Conservation (phyloP, 179 eudicot genomes). For the Gypsophila paniculata region DNA sequence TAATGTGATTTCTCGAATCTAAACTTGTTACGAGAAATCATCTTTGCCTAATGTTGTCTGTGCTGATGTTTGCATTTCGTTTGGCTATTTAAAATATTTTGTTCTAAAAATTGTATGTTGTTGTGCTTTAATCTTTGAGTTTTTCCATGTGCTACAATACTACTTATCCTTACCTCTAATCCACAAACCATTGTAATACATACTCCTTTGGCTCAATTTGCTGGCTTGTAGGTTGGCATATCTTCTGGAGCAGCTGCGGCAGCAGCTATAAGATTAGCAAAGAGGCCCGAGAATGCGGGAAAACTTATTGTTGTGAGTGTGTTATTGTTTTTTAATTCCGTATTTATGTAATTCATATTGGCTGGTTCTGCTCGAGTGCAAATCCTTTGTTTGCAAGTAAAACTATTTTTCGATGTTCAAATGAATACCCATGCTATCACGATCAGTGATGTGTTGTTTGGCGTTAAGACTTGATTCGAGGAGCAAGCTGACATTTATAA, state of each 20-base stretch:
- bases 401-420: neutral
- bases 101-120: neutral
- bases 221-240: constrained; percentile 52
- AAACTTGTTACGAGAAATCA: no score
- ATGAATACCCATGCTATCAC: no score
- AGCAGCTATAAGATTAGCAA: constrained; percentile 56
- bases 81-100: neutral
- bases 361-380: neutral
- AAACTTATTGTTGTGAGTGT: constrained; percentile 56
- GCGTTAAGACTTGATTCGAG: no score
- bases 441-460: no score
- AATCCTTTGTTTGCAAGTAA: constrained; percentile 5
- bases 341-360: neutral
- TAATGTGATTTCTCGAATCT: no score
- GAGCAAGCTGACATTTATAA: no score
- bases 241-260: constrained; percentile 83
- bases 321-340: neutral
- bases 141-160: neutral
- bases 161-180: neutral
- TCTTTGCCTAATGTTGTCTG: no score
- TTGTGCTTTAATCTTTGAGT: neutral
- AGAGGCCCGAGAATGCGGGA: constrained; percentile 70
- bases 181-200: neutral
- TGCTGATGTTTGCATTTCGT: no score
- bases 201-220: neutral